These are phyloP conservation scores for Colletotrichum orchidophilum DNA, from an alignment of 2,329 filamentous ascomycete genomes.

Conservation along the genomic window DNA sequence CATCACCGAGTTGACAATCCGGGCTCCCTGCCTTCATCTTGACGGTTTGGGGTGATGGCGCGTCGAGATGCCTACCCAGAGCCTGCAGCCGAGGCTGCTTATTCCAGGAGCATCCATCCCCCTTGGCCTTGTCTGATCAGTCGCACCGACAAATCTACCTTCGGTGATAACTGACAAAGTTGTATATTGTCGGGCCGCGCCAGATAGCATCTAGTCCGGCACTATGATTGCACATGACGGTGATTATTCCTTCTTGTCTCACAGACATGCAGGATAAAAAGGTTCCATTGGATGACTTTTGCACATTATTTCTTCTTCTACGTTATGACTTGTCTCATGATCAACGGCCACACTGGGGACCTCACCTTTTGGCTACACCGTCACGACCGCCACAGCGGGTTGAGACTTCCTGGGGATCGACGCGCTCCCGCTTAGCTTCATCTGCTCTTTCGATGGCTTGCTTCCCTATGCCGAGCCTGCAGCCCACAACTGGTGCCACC, in stretches of 20 bases:
- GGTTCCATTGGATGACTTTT: neutral
- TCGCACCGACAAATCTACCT: slow-evolving; percentile 4
- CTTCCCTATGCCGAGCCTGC: neutral
- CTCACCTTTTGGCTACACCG: neutral
- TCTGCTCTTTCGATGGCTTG: slow-evolving; percentile 5
- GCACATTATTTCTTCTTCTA: neutral
- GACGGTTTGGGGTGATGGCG: neutral
- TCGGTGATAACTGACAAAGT: slow-evolving; percentile 20
- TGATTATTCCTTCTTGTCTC: slow-evolving; percentile 25
- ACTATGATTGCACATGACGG: slow-evolving; percentile 1
- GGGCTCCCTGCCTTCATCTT: neutral
- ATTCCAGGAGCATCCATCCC: neutral
- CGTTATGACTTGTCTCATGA: neutral
- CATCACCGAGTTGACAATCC: neutral
- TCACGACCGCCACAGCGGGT: neutral
- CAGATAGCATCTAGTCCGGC: slow-evolving; percentile 1
- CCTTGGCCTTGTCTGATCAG: slow-evolving; percentile 26
- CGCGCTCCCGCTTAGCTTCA: neutral
- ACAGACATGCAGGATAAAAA: neutral
- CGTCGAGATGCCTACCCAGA: neutral
- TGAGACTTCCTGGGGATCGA: slow-evolving; percentile 8
- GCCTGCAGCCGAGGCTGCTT: neutral
- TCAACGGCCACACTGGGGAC: slow-evolving; percentile 1
- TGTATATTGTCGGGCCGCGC: neutral
- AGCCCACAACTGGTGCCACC: slow-evolving; percentile 17